A percentile compares a stretch with the other conserved stretches of the same genome.
These are phyloP conservation scores for Fusarium globosum DNA, from an alignment of 2,329 filamentous ascomycete species.

Conservation along the genomic window DNA sequence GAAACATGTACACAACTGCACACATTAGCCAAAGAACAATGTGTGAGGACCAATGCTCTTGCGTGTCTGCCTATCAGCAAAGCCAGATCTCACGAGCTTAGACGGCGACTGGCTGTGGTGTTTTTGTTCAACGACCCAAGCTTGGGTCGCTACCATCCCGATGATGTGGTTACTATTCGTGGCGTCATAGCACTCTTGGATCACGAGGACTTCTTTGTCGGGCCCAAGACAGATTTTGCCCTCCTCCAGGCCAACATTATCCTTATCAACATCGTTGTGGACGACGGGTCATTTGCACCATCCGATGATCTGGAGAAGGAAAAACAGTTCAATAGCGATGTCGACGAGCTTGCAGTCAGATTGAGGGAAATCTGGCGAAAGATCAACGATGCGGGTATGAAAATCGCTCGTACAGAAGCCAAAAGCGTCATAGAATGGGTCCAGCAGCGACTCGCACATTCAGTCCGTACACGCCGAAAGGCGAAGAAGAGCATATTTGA, in stretches of 20 bases:
- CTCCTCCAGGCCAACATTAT: constrained; percentile 72
- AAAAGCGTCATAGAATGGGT: constrained; percentile 81
- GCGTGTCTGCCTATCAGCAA: constrained; percentile 67
- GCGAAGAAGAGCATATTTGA: constrained; percentile 66
- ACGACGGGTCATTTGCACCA: constrained; percentile 61
- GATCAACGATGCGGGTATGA: constrained; percentile 80
- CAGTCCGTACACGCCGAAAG: constrained; percentile 73
- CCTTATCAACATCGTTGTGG: constrained; percentile 80
- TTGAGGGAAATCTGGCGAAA: constrained; percentile 68
- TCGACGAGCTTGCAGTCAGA: constrained; percentile 73
- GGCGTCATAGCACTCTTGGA: constrained; percentile 59
- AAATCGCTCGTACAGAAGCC: constrained; percentile 77
- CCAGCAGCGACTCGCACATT: constrained; percentile 76
- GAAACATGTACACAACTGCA: constrained; percentile 61
- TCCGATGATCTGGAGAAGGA: constrained; percentile 48
- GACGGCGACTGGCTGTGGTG: constrained; percentile 72
- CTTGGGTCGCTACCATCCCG: constrained; percentile 55
- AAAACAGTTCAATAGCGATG: constrained; percentile 72
- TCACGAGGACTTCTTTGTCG: constrained; percentile 63
- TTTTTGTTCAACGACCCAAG: constrained; percentile 67
- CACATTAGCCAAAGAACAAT: constrained; percentile 56
- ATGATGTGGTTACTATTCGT: constrained; percentile 56
- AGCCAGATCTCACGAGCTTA: constrained; percentile 66
- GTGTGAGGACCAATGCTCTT: constrained; percentile 69
- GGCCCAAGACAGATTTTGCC: constrained; percentile 71